These are phyloP conservation scores for Coemansia sp. DNA, from an alignment of 192 early-diverging fungal genomes.

Conservation along the genomic window DNA sequence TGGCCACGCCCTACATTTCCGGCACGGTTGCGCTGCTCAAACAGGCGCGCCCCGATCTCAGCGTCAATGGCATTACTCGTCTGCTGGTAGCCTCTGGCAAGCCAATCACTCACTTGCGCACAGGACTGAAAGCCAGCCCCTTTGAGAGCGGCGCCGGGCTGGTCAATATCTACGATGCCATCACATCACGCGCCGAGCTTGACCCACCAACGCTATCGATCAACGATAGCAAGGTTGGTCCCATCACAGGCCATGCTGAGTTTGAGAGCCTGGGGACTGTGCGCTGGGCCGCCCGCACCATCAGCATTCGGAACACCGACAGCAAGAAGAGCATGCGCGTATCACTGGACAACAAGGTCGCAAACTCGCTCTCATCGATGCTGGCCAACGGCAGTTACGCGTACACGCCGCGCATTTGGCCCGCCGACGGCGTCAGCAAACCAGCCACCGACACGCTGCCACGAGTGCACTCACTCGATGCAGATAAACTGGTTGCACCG, in stretches of 20 bases:
- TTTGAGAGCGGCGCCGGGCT: constrained; percentile 67
- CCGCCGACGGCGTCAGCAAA: not conserved
- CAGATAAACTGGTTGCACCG: constrained; percentile 10
- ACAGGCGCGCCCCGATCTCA: constrained; percentile 45
- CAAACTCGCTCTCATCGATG: constrained; percentile 42
- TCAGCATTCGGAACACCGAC: constrained; percentile 32
- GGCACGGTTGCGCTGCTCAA: constrained; percentile 65
- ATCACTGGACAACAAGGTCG: not conserved
- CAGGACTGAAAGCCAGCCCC: constrained; percentile 28
- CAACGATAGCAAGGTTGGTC: constrained; percentile 23
- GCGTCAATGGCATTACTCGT: constrained; percentile 15
- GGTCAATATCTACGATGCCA: constrained; percentile 62
- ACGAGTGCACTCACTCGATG: constrained; percentile 5
- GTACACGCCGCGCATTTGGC: constrained; percentile 21
- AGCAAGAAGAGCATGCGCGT: constrained; percentile 10
- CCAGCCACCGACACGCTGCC: constrained; percentile 5
- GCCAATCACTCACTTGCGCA: constrained; percentile 33
- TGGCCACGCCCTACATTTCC: constrained; percentile 74
- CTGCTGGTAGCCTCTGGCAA: constrained; percentile 56
- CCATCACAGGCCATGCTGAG: constrained; percentile 5
- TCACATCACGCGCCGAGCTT: constrained; percentile 52
- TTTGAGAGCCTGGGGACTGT: constrained; percentile 5
- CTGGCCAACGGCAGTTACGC: constrained; percentile 14
- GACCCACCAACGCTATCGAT: constrained; percentile 58
- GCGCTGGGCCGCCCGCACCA: constrained; percentile 17